phyloP scores from a whole-genome alignment of 1,139 yeast species.

The Insectozyma bohioensis region DNA sequence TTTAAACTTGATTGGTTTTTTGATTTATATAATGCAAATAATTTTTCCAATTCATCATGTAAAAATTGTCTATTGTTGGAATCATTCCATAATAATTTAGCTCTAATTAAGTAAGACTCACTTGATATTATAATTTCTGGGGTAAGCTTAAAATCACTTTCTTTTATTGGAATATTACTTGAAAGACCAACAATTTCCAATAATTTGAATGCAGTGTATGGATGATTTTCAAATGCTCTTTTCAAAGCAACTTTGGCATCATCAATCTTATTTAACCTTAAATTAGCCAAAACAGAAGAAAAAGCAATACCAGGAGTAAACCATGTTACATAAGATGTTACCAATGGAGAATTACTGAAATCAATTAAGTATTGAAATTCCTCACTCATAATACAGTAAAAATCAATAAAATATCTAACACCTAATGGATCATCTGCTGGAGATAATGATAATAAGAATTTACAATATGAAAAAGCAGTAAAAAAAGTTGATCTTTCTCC shows the following conservation, averaged over 20 bases:
- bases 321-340: constrained; percentile 64
- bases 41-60: constrained; percentile 29
- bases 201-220: constrained; percentile 56
- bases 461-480: constrained; percentile 77
- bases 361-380: constrained; percentile 63
- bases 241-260: constrained; percentile 49
- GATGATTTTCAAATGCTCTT: constrained; percentile 55
- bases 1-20: constrained; percentile 8
- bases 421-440: constrained; percentile 88
- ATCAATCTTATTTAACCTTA: constrained; percentile 34
- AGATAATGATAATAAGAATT: constrained; percentile 62
- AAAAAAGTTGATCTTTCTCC: constrained; percentile 76
- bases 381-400: constrained; percentile 67
- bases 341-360: constrained; percentile 53
- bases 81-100: constrained; percentile 51
- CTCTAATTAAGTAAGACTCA: constrained; percentile 55
- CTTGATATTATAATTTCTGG: constrained; percentile 35
- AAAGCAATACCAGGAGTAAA: constrained; percentile 71
- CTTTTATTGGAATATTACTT: constrained; percentile 20
- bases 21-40: constrained; percentile 8
- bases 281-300: constrained; percentile 63
- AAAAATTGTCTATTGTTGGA: constrained; percentile 47
- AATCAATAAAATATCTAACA: constrained; percentile 78
- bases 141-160: constrained; percentile 21
- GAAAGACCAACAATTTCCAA: constrained; percentile 41